Percentiles rank a stretch among this genome's conserved stretches.
Conservation (phyloP, 2,329 filamentous ascomycete genomes). For the Pezicula neosporulosa region DNA sequence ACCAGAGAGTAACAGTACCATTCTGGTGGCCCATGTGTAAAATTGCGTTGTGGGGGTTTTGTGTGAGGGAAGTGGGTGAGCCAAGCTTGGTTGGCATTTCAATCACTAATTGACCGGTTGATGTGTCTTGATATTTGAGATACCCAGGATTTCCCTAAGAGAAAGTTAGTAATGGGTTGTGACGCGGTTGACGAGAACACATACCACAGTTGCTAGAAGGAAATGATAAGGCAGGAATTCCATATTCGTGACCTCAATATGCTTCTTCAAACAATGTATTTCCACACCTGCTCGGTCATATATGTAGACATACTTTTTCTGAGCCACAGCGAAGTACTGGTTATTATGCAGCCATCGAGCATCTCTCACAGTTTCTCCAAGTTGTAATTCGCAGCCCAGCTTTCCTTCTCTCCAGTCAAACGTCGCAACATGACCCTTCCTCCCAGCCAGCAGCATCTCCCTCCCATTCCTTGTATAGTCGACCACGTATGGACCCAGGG, state of each 20-base stretch:
- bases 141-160: slow-evolving; percentile 72
- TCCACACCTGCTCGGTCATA: slow-evolving; percentile 91
- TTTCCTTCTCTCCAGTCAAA: slow-evolving; percentile 97
- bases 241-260: slow-evolving; percentile 87
- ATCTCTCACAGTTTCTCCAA: slow-evolving; percentile 87
- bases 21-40: slow-evolving; percentile 93
- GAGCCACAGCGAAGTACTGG: slow-evolving; percentile 89
- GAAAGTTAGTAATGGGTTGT: slow-evolving; percentile 11
- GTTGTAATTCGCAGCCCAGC: slow-evolving; percentile 84
- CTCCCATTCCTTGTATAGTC: slow-evolving; percentile 90
- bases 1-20: slow-evolving; percentile 92
- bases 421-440: slow-evolving; percentile 91
- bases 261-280: slow-evolving; percentile 85
- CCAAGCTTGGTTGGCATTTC: slow-evolving; percentile 85
- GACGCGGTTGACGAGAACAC: slow-evolving; percentile 27
- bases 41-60: slow-evolving; percentile 91
- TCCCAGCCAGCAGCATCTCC: slow-evolving; percentile 78
- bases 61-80: slow-evolving; percentile 75
- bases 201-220: slow-evolving; percentile 78
- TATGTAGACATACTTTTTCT: slow-evolving; percentile 96
- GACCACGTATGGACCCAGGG: slow-evolving; percentile 80
- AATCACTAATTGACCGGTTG: slow-evolving; percentile 82
- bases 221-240: slow-evolving; percentile 97
- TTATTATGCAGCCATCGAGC: slow-evolving; percentile 92
- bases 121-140: slow-evolving; percentile 92